phyloP scores from a whole-genome alignment of 1,284 basidiomycete species.

The Ustilago bromivora region DNA sequence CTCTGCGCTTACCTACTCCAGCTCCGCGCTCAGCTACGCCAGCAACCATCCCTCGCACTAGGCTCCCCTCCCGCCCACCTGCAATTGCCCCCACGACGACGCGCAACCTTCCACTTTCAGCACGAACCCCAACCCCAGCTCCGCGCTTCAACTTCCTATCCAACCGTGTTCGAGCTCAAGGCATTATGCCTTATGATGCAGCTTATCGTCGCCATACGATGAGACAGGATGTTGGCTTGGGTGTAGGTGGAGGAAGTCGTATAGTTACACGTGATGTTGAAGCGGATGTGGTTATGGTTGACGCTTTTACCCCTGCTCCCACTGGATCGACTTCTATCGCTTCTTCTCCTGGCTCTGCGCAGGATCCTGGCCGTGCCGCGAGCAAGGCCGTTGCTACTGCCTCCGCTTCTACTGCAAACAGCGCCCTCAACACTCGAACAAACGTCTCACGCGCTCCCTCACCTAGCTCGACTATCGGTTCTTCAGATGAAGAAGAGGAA shows the following conservation, averaged over 20 bases:
- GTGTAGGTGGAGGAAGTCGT: neutral
- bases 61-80: neutral
- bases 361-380: neutral
- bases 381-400: neutral
- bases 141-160: neutral
- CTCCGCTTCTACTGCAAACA: neutral
- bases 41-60: neutral
- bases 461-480: neutral
- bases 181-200: neutral
- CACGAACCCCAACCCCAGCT: conserved; percentile 6
- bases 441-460: neutral
- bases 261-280: neutral
- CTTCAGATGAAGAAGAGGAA: no score
- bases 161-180: neutral
- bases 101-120: neutral
- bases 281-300: conserved; percentile 8
- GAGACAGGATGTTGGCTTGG: neutral
- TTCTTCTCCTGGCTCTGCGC: neutral
- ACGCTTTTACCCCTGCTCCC: neutral
- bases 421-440: neutral
- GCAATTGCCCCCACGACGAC: neutral
- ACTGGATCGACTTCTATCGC: neutral
- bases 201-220: neutral
- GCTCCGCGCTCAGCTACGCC: neutral
- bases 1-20: neutral